A percentile compares a stretch with the other conserved stretches of the same genome.
These are phyloP conservation scores for Phytomonas francai DNA, from an alignment of 208 protist genomes.

Conservation along the genomic window DNA sequence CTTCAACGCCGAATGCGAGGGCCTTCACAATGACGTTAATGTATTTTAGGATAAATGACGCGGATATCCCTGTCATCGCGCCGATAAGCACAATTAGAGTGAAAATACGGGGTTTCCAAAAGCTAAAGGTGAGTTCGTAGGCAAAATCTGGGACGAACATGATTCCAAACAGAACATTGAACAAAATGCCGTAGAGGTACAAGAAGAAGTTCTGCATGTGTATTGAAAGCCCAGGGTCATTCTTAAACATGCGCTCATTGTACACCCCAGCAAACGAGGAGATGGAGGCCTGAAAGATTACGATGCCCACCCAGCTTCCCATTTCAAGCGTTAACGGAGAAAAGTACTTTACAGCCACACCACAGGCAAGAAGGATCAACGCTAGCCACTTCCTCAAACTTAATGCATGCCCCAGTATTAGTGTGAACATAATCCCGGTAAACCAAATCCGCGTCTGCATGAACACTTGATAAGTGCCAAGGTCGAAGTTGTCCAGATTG, in stretches of 20 bases:
- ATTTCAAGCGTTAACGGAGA: slow-evolving; percentile 17
- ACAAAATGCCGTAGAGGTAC: slow-evolving; percentile 63
- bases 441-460: slow-evolving; percentile 75
- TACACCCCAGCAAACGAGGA: slow-evolving; percentile 58
- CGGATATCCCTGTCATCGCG: slow-evolving; percentile 35
- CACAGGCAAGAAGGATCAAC: slow-evolving; percentile 39
- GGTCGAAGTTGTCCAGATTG: slow-evolving; percentile 52
- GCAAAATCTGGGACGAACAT: slow-evolving; percentile 18
- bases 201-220: slow-evolving; percentile 80
- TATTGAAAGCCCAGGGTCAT: slow-evolving; percentile 41
- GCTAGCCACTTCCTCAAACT: slow-evolving; percentile 38
- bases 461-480: slow-evolving; percentile 63
- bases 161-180: slow-evolving; percentile 53
- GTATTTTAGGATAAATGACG: slow-evolving; percentile 73
- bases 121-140: not conserved
- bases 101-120: slow-evolving; percentile 12
- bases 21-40: slow-evolving; percentile 75
- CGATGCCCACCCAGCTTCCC: slow-evolving; percentile 22
- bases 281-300: slow-evolving; percentile 45
- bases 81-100: slow-evolving; percentile 35
- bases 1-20: slow-evolving; percentile 54
- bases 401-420: slow-evolving; percentile 24
- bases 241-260: slow-evolving; percentile 73
- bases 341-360: slow-evolving; percentile 50
- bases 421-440: slow-evolving; percentile 43